These are phyloP conservation scores for Fragilaria crotonensis DNA, from an alignment of 108 stramenopile genomes.

Conservation along the genomic window DNA sequence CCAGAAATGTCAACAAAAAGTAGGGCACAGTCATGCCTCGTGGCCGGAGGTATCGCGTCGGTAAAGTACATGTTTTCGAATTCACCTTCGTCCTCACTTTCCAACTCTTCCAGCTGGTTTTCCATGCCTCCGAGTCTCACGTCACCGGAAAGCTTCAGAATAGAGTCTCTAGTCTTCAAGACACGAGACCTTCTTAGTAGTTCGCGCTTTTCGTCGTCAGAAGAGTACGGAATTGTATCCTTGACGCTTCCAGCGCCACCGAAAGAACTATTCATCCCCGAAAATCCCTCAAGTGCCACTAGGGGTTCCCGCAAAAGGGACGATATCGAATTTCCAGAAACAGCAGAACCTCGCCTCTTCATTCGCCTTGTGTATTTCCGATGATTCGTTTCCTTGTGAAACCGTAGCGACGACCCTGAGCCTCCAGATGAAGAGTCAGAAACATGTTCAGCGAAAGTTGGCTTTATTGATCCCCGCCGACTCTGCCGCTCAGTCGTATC, in stretches of 20 bases:
- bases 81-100: background rate
- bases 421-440: background rate
- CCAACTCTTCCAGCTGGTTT: background rate
- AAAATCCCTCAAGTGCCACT: too few species aligned
- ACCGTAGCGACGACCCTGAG: background rate
- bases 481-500: background rate
- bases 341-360: too few species aligned
- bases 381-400: background rate
- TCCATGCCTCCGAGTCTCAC: background rate
- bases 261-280: too few species aligned
- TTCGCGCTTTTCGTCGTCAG: slow-evolving; percentile 5
- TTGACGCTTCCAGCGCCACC: background rate
- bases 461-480: background rate
- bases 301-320: too few species aligned
- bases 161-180: slow-evolving; percentile 1
- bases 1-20: slow-evolving; percentile 26
- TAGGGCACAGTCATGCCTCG: slow-evolving; percentile 14
- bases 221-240: background rate
- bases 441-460: background rate
- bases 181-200: background rate
- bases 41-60: slow-evolving; percentile 5
- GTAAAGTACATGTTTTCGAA: slow-evolving; percentile 3
- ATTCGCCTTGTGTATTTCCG: too few species aligned
- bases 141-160: background rate
- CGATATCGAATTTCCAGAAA: too few species aligned